These are phyloP conservation scores for Puccinia polysora DNA, from an alignment of 1,284 basidiomycete genomes.

Conservation along the genomic window DNA sequence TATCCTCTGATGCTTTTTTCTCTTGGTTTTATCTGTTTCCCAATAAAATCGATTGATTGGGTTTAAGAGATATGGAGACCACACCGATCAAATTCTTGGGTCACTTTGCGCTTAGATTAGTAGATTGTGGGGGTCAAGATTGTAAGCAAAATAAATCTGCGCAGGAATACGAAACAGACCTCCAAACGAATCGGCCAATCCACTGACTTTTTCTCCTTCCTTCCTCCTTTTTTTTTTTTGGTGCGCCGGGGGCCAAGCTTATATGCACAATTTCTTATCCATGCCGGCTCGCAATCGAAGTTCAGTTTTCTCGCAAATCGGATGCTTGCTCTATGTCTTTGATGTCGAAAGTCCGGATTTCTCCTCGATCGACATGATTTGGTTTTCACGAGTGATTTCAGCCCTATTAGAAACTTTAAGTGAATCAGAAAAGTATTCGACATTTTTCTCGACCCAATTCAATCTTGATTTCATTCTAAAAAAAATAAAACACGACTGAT, in stretches of 20 bases:
- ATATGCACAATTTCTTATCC: constrained; percentile 73
- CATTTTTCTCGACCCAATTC: background rate
- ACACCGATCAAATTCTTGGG: constrained; percentile 95
- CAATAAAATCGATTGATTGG: background rate
- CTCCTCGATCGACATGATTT: constrained; percentile 56
- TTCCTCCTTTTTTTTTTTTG: too few species aligned
- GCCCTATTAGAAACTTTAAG: constrained; percentile 26
- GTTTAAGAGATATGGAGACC: constrained; percentile 83
- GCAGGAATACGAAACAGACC: too few species aligned
- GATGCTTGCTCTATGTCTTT: constrained; percentile 96
- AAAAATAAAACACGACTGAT: background rate
- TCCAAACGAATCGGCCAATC: too few species aligned
- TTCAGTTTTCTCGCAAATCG: constrained; percentile 88
- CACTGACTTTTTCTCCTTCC: too few species aligned
- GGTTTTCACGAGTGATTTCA: constrained; percentile 36
- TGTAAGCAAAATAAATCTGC: constrained; percentile 13
- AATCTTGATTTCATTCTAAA: background rate
- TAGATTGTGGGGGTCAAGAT: constrained; percentile 98
- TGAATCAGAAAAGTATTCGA: constrained; percentile 15
- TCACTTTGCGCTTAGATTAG: constrained; percentile 80
- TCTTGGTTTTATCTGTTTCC: background rate
- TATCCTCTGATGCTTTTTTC: background rate
- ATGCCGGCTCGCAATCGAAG: constrained; percentile 83
- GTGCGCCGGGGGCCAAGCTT: background rate
- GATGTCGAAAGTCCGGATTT: constrained; percentile 61